A percentile compares a stretch with the other conserved stretches of the same genome.
Conservation (phyloP, 345 rosid genomes). For the Psidium friedrichsthalianum region DNA sequence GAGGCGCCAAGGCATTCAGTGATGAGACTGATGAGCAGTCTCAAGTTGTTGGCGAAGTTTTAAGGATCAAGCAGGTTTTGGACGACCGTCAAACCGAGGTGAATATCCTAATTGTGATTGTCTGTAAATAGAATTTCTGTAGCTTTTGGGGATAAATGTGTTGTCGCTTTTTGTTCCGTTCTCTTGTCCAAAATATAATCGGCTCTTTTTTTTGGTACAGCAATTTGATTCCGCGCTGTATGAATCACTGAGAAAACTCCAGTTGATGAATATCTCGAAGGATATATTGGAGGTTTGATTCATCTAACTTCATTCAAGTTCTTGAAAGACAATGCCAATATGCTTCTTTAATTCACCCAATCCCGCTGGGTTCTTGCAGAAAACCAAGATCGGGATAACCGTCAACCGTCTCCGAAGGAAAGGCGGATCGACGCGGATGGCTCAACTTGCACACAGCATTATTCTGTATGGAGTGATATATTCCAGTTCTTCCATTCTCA, state of each 20-base stretch:
- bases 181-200: too few relatives aligned
- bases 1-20: slow-evolving; percentile 70
- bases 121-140: too few relatives aligned
- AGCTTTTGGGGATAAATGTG: too few relatives aligned
- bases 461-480: not conserved
- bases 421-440: not conserved
- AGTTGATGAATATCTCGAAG: too few relatives aligned
- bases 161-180: too few relatives aligned
- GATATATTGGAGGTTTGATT: too few relatives aligned
- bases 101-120: too few relatives aligned
- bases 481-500: not conserved
- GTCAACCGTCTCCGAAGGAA: not conserved
- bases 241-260: too few relatives aligned
- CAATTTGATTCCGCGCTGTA: too few relatives aligned
- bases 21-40: slow-evolving; percentile 68
- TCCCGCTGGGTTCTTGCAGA: not conserved
- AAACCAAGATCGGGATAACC: not conserved
- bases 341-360: not conserved
- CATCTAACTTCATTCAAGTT: too few relatives aligned
- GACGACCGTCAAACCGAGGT: too few relatives aligned
- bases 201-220: too few relatives aligned
- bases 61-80: slow-evolving; percentile 34
- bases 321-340: not conserved
- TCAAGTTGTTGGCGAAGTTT: slow-evolving; percentile 44
- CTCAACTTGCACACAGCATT: not conserved